Conservation (phyloP, 2,329 filamentous ascomycete species). For the Xylaria sp. region DNA sequence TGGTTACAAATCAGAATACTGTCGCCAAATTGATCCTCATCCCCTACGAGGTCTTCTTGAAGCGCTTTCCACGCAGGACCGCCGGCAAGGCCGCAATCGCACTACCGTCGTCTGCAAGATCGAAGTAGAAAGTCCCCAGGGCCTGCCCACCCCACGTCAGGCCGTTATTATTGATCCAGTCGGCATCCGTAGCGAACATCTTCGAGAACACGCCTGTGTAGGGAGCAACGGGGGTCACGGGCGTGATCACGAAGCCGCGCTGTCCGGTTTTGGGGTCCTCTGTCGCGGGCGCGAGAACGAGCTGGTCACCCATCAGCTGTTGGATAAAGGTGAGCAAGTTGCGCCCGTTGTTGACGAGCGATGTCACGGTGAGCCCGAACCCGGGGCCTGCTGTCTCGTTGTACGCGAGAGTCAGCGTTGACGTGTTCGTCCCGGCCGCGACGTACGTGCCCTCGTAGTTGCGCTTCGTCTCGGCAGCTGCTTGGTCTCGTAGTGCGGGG, state of each 20-base stretch:
- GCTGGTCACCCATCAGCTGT: not conserved
- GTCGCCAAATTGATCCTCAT: not conserved
- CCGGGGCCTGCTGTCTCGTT: slow-evolving; percentile 40
- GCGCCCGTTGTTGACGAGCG: slow-evolving; percentile 32
- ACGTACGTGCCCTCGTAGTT: slow-evolving; percentile 47
- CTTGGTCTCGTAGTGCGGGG: slow-evolving; percentile 46
- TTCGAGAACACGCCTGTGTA: slow-evolving; percentile 39
- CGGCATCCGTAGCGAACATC: slow-evolving; percentile 34
- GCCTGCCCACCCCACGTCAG: slow-evolving; percentile 40
- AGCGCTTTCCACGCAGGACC: slow-evolving; percentile 27
- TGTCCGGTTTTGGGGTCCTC: slow-evolving; percentile 21
- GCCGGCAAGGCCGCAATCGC: slow-evolving; percentile 37
- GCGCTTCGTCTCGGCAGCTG: slow-evolving; percentile 42
- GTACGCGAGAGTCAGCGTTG: slow-evolving; percentile 29
- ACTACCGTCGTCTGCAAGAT: slow-evolving; percentile 37
- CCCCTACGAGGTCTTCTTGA: slow-evolving; percentile 15
- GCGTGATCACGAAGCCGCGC: slow-evolving; percentile 36
- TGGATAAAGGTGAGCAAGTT: slow-evolving; percentile 31
- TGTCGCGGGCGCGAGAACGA: slow-evolving; percentile 37
- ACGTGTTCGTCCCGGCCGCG: slow-evolving; percentile 30
- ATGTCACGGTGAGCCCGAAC: slow-evolving; percentile 39
- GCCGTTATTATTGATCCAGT: slow-evolving; percentile 40
- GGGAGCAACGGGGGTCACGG: slow-evolving; percentile 14
- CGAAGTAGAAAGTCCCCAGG: slow-evolving; percentile 41
- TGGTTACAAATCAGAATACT: not conserved